Evolutionary conservation across 352 stramenopile genomes (phyloP).

Genomic region (Blastocystis sp.): DNA sequence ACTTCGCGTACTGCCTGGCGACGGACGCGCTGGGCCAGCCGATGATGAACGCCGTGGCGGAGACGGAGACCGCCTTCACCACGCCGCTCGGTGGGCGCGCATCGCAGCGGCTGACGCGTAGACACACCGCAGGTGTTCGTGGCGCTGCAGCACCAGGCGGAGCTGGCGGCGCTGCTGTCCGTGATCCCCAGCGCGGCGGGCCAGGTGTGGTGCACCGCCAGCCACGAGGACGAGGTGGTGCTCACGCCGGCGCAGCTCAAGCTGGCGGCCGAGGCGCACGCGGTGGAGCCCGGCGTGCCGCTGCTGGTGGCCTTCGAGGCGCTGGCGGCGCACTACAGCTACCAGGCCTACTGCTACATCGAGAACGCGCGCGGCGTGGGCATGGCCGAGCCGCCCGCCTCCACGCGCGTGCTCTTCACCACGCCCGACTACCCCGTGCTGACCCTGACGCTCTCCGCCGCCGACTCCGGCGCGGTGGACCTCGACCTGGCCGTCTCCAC

Average conservation of each 20-base stretch:
- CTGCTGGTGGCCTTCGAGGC: background rate
- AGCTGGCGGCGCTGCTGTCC: slow-evolving; percentile 38
- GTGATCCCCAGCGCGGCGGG: background rate
- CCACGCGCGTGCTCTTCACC: slow-evolving; percentile 17
- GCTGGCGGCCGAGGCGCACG: background rate
- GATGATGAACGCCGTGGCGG: slow-evolving; percentile 35
- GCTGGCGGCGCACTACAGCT: slow-evolving; percentile 26
- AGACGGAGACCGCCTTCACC: background rate
- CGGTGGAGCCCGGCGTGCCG: background rate
- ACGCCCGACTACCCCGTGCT: slow-evolving; percentile 47
- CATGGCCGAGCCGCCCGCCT: background rate
- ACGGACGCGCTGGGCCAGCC: slow-evolving; percentile 5
- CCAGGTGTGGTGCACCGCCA: slow-evolving; percentile 21
- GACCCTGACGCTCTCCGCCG: background rate
- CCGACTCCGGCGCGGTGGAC: background rate
- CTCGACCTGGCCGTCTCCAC: slow-evolving; percentile 27
- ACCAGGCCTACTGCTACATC: slow-evolving; percentile 48
- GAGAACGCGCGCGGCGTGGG: background rate
- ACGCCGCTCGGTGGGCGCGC: slow-evolving; percentile 17
- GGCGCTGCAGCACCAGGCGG: background rate
- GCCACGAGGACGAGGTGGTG: slow-evolving; percentile 29
- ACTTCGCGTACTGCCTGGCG: slow-evolving; percentile 56
- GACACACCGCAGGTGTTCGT: slow-evolving; percentile 29
- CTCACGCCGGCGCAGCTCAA: background rate
- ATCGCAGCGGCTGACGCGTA: background rate